Evolutionary conservation across 768 basidiomycete genomes (phyloP).

Genomic region (Tremella yokohamensis): DNA sequence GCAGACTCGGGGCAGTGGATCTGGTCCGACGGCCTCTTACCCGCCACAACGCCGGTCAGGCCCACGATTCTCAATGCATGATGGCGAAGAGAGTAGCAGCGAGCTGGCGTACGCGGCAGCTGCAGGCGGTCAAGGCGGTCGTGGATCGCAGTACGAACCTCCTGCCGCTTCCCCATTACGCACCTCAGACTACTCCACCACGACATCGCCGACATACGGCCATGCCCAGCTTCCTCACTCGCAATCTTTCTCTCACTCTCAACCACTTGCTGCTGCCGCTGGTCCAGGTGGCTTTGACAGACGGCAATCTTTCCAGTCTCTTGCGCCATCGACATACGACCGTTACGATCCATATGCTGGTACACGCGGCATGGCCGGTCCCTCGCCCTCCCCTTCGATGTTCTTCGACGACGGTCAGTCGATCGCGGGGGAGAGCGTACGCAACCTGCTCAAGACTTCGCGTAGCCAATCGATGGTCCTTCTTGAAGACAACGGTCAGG

Average conservation of each 20-base stretch:
- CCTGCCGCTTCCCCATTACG: neutral
- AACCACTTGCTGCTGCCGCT: too few species aligned
- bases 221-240: too few species aligned
- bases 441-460: conserved; percentile 19
- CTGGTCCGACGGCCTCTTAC: neutral
- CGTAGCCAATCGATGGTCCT: conserved; percentile 47
- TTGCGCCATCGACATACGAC: conserved; percentile 34
- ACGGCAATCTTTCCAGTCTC: conserved; percentile 12
- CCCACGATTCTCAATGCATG: neutral
- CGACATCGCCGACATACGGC: too few species aligned
- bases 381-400: conserved; percentile 37
- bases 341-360: conserved; percentile 29
- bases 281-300: neutral
- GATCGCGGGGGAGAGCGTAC: conserved; percentile 33
- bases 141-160: conserved; percentile 1
- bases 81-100: neutral
- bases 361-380: conserved; percentile 11
- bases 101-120: conserved; percentile 7
- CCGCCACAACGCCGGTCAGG: neutral
- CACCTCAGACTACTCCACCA: too few species aligned
- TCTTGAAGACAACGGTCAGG: conserved; percentile 26
- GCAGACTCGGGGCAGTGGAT: neutral
- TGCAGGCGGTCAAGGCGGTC: neutral
- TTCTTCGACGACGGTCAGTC: conserved; percentile 35
- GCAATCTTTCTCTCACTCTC: too few species aligned